phyloP scores from a whole-genome alignment of 345 rosid species.

The Cardamine resedifolia region DNA sequence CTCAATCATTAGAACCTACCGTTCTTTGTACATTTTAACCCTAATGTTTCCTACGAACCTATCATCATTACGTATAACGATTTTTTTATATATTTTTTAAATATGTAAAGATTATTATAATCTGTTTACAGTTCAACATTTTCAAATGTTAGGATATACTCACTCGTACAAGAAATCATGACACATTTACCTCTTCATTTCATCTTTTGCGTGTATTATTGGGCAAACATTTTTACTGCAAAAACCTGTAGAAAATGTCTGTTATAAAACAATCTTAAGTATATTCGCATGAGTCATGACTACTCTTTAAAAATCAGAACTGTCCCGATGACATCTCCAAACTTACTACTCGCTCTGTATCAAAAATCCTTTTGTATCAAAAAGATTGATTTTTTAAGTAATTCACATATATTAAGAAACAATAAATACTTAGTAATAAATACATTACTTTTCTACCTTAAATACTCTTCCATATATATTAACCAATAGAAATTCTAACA shows the following conservation, averaged over 20 bases:
- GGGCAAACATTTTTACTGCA: neutral
- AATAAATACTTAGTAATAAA: too few relatives aligned
- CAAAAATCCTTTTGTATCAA: too few relatives aligned
- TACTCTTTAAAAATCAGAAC: too few relatives aligned
- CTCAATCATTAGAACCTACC: conserved; percentile 37
- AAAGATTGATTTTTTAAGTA: too few relatives aligned
- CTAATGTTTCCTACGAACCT: conserved; percentile 31
- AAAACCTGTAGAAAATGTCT: conserved; percentile 7
- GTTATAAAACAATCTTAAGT: neutral
- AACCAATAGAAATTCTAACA: too few relatives aligned
- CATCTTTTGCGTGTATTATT: neutral
- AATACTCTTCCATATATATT: too few relatives aligned
- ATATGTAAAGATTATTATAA: conserved; percentile 31
- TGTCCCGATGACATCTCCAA: too few relatives aligned
- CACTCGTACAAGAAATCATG: conserved; percentile 32
- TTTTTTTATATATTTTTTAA: neutral
- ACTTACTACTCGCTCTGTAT: too few relatives aligned
- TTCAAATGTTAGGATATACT: conserved; percentile 28
- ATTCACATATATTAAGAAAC: too few relatives aligned
- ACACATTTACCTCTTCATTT: conserved; percentile 3
- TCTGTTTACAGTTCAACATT: conserved; percentile 34
- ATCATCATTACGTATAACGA: conserved; percentile 28
- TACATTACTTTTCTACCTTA: too few relatives aligned
- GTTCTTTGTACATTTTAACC: conserved; percentile 30
- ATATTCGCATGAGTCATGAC: neutral